Conservation (phyloP, 2,329 filamentous ascomycete species). For the Fusarium anthophilum region DNA sequence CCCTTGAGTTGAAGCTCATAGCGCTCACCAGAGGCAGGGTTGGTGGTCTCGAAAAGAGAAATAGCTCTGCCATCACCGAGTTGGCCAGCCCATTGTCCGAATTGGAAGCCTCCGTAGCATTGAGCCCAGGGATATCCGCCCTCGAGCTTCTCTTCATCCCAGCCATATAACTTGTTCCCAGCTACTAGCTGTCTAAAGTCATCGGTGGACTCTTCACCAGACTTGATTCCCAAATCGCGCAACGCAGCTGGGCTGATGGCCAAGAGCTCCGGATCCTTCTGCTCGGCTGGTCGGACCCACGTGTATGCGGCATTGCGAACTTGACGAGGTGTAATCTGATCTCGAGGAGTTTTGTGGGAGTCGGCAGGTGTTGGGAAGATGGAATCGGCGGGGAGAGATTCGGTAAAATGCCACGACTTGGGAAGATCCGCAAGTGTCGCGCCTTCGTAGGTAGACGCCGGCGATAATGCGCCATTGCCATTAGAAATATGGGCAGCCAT, state of each 20-base stretch:
- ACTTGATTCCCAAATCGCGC: conserved; percentile 79
- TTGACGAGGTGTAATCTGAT: conserved; percentile 79
- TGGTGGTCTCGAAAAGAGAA: conserved; percentile 89
- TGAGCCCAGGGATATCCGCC: conserved; percentile 97
- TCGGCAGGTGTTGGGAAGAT: conserved; percentile 80
- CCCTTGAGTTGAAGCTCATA: conserved; percentile 97
- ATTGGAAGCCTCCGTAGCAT: conserved; percentile 88
- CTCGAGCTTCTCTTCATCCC: conserved; percentile 70
- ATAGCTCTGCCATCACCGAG: conserved; percentile 95
- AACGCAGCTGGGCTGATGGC: conserved; percentile 82
- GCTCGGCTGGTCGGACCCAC: conserved; percentile 83
- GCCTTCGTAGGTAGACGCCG: conserved; percentile 37
- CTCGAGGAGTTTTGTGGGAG: conserved; percentile 83
- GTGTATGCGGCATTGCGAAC: conserved; percentile 90
- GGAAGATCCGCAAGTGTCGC: conserved; percentile 64
- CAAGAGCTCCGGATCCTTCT: conserved; percentile 79
- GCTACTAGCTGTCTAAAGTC: conserved; percentile 82
- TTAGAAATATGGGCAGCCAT: conserved; percentile 50
- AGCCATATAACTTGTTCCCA: conserved; percentile 84
- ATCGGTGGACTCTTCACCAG: conserved; percentile 73
- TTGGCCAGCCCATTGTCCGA: conserved; percentile 94
- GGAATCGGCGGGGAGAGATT: conserved; percentile 78
- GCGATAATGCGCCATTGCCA: conserved; percentile 41
- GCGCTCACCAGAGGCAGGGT: conserved; percentile 72
- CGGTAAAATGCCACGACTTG: conserved; percentile 72